Percentiles rank a stretch among this genome's conserved stretches.
phyloP scores from a whole-genome alignment of 2,329 filamentous ascomycete species.

The Ramularia collo-cygni region DNA sequence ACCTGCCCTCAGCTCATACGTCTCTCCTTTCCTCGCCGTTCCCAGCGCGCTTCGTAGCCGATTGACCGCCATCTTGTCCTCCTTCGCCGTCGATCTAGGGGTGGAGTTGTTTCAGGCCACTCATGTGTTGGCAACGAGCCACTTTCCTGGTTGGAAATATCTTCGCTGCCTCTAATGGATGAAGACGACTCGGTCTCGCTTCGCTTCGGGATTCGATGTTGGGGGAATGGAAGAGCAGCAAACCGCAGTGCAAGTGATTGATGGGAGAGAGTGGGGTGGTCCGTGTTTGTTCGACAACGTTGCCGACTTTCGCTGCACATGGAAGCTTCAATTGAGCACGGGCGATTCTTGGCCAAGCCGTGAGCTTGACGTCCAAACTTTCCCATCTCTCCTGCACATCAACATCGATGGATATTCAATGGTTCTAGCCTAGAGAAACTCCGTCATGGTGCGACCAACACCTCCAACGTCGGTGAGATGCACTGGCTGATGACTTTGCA shows the following conservation, averaged over 20 bases:
- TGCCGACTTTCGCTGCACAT: no score
- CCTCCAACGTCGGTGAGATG: no score
- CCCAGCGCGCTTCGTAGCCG: constrained; percentile 91
- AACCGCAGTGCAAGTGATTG: no score
- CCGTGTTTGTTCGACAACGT: no score
- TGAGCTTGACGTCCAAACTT: background rate
- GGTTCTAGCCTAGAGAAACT: no score
- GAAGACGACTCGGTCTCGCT: constrained; percentile 7
- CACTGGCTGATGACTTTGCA: constrained; percentile 16
- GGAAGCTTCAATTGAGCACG: constrained; percentile 1
- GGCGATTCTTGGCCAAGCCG: constrained; percentile 1
- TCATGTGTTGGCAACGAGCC: no score
- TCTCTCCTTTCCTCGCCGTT: constrained; percentile 91
- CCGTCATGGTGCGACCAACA: no score
- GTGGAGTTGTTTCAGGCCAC: background rate
- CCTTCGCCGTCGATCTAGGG: constrained; percentile 4
- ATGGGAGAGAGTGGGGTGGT: no score
- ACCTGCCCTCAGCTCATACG: constrained; percentile 90
- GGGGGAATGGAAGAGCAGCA: no score
- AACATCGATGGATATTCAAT: background rate
- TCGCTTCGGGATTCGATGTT: constrained; percentile 2
- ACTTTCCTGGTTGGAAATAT: no score
- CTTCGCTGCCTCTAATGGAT: constrained; percentile 4
- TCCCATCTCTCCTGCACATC: background rate
- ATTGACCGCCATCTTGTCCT: constrained; percentile 74